These are phyloP conservation scores for Podosphaera fusca DNA, from an alignment of 2,329 filamentous ascomycete species.

Conservation along the genomic window DNA sequence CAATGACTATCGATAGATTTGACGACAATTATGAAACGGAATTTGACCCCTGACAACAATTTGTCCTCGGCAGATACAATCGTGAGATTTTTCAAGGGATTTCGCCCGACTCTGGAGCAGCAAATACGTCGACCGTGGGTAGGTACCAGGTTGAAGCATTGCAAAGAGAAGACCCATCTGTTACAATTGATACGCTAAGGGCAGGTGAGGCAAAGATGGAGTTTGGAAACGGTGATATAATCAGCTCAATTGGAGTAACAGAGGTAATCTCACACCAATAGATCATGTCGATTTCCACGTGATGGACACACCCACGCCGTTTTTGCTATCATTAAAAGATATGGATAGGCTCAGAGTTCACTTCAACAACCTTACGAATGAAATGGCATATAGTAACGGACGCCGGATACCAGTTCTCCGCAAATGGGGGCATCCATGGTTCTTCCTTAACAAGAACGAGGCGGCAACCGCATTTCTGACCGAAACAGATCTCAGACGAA, in stretches of 20 bases:
- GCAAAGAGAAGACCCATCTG: neutral
- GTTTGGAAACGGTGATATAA: neutral
- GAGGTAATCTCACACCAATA: neutral
- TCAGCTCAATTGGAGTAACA: neutral
- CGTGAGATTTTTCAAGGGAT: neutral
- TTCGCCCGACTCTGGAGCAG: neutral
- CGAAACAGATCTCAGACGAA: neutral
- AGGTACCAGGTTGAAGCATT: neutral
- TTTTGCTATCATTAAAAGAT: neutral
- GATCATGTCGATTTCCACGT: neutral
- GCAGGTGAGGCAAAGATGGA: neutral
- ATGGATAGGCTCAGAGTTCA: neutral
- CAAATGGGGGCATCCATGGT: conserved; percentile 1
- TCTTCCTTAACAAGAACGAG: neutral
- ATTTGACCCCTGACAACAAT: no score
- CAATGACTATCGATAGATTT: no score
- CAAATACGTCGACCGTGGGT: neutral
- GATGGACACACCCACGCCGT: neutral
- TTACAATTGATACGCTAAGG: neutral
- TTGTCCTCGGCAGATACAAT: neutral
- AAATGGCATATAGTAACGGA: no score
- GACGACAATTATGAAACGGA: no score
- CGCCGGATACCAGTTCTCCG: neutral
- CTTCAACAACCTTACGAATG: conserved; percentile 1
- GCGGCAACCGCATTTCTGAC: neutral